These are phyloP conservation scores for Zoysia japonica DNA, from an alignment of 176 grass and related monocot species.

Conservation along the genomic window DNA sequence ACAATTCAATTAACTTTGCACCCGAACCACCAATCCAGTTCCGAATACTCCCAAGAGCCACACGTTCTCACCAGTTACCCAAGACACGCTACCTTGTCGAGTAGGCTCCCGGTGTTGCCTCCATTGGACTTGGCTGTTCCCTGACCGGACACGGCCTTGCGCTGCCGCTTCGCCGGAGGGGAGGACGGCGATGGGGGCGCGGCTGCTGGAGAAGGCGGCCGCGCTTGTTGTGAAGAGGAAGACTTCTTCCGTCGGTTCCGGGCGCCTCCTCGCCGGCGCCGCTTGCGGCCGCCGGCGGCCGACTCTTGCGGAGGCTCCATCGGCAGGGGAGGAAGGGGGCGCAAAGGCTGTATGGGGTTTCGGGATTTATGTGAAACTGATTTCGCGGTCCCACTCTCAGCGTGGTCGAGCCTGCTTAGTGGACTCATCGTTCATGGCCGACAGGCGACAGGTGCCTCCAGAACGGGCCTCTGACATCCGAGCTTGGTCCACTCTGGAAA, in stretches of 20 bases:
- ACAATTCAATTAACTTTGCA: background rate
- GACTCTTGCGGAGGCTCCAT: slow-evolving; percentile 39
- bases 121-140: slow-evolving; percentile 18
- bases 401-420: background rate
- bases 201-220: background rate
- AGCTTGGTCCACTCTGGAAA: background rate
- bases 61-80: background rate
- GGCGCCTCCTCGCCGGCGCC: slow-evolving; percentile 35
- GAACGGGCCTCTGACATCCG: background rate
- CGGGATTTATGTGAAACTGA: background rate
- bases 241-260: slow-evolving; percentile 41
- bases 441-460: no score
- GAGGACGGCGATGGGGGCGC: slow-evolving; percentile 11
- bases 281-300: slow-evolving; percentile 26
- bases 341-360: slow-evolving; percentile 13
- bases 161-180: slow-evolving; percentile 36
- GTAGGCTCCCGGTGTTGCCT: slow-evolving; percentile 45
- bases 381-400: background rate
- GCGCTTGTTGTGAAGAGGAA: slow-evolving; percentile 9
- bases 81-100: slow-evolving; percentile 53
- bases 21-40: background rate
- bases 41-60: background rate
- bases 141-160: slow-evolving; percentile 29
- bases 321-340: background rate
- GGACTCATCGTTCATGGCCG: background rate